A percentile compares a stretch with the other conserved stretches of the same genome.
phyloP scores from a whole-genome alignment of 345 rosid species.

The Brassica carinata region DNA sequence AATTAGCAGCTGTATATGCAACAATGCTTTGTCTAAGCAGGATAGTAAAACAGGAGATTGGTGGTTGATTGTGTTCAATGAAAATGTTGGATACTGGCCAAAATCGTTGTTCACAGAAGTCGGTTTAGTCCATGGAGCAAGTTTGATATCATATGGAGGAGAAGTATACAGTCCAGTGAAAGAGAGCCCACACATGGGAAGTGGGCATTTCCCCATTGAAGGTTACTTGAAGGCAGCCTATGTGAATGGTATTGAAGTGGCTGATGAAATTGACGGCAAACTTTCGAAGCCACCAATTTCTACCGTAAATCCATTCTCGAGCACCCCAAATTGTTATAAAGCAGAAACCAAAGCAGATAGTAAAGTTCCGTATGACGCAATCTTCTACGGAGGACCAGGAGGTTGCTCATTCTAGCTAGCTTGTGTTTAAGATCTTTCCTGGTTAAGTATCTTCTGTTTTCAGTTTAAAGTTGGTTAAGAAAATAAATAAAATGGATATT shows the following conservation, averaged over 20 bases:
- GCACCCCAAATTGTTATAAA: slow-evolving; percentile 21
- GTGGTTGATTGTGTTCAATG: not conserved
- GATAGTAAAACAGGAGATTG: not conserved
- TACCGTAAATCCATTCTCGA: not conserved
- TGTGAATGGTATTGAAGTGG: not conserved
- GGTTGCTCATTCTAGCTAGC: not conserved
- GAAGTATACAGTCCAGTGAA: not conserved
- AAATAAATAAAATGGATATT: not conserved
- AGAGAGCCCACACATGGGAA: not conserved
- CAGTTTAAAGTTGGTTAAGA: not conserved
- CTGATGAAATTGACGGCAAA: not conserved
- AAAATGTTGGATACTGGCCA: slow-evolving; percentile 1
- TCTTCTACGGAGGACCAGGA: not conserved
- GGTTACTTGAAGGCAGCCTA: not conserved
- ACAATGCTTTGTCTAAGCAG: not conserved
- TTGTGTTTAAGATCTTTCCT: not conserved
- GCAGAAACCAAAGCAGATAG: not conserved
- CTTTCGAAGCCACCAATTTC: not conserved
- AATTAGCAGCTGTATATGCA: not conserved
- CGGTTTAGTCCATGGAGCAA: not conserved
- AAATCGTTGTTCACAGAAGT: not conserved
- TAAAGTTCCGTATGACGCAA: not conserved
- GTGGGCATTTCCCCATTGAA: not conserved
- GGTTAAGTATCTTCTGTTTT: not conserved
- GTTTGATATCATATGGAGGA: not conserved